phyloP scores from a whole-genome alignment of 2,329 filamentous ascomycete species.

The Lachnellula occidentalis region DNA sequence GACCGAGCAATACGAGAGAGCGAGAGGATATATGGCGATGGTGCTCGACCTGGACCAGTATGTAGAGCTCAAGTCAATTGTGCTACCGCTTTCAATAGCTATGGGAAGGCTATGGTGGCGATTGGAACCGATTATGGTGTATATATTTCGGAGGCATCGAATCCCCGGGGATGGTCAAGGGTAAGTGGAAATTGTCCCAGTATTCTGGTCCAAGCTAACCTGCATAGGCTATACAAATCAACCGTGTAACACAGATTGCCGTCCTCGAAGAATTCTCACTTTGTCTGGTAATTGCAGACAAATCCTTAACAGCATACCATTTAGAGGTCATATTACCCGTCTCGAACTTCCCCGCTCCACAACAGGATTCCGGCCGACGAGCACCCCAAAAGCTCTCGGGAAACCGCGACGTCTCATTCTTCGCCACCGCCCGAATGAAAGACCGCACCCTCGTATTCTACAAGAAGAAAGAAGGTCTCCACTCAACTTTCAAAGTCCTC shows the following conservation, averaged over 20 bases:
- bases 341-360: conserved; percentile 55
- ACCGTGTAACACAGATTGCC: conserved; percentile 82
- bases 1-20: conserved; percentile 87
- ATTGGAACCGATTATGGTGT: conserved; percentile 95
- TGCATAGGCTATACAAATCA: conserved; percentile 62
- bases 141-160: conserved; percentile 79
- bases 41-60: conserved; percentile 67
- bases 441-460: conserved; percentile 92
- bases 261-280: conserved; percentile 94
- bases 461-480: conserved; percentile 88
- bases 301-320: conserved; percentile 86
- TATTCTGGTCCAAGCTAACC: conserved; percentile 12
- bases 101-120: conserved; percentile 81
- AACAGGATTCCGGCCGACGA: conserved; percentile 67
- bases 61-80: conserved; percentile 88
- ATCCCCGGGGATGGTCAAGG: conserved; percentile 85
- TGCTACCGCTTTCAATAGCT: conserved; percentile 80
- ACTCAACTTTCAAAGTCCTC: conserved; percentile 93
- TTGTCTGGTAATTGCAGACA: conserved; percentile 86
- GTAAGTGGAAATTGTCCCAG: conserved; percentile 46
- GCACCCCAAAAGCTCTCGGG: conserved; percentile 88
- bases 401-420: conserved; percentile 91
- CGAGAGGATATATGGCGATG: conserved; percentile 68
- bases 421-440: conserved; percentile 94
- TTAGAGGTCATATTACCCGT: conserved; percentile 72